phyloP scores from a whole-genome alignment of 768 basidiomycete genomes.

The Rhizopogon vulgaris region DNA sequence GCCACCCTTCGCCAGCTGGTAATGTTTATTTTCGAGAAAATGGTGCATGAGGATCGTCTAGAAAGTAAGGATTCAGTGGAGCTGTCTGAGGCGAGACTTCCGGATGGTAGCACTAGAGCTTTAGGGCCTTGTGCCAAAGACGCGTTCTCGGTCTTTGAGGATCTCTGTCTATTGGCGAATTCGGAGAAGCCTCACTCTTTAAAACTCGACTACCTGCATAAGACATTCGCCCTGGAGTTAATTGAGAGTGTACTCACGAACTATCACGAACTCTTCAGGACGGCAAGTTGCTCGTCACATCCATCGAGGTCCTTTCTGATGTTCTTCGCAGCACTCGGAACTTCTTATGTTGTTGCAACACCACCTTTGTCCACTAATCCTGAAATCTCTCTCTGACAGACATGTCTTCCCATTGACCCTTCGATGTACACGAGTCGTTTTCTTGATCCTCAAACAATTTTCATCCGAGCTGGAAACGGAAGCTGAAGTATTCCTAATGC shows the following conservation, averaged over 20 bases:
- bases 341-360: conserved; percentile 82
- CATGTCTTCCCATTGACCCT: conserved; percentile 84
- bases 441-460: conserved; percentile 89
- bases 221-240: conserved; percentile 94
- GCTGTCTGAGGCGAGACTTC: conserved; percentile 45
- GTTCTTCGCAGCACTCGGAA: conserved; percentile 58
- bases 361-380: conserved; percentile 84
- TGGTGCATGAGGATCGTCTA: conserved; percentile 66
- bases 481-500: conserved; percentile 78
- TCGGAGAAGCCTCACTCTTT: conserved; percentile 77
- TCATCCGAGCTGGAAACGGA: conserved; percentile 74
- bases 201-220: conserved; percentile 74
- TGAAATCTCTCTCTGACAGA: conserved; percentile 78
- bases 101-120: conserved; percentile 57
- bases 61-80: conserved; percentile 18
- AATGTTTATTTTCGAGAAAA: conserved; percentile 97
- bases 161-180: conserved; percentile 84
- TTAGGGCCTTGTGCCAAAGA: conserved; percentile 78
- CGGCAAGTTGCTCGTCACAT: conserved; percentile 39
- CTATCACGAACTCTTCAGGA: conserved; percentile 79
- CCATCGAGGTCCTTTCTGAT: conserved; percentile 1
- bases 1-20: conserved; percentile 93
- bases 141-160: conserved; percentile 85
- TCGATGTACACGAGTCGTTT: conserved; percentile 89
- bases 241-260: conserved; percentile 96